Evolutionary conservation across 495 filamentous ascomycete species (phyloP).

Genomic region (Penicillium tannophilum): DNA sequence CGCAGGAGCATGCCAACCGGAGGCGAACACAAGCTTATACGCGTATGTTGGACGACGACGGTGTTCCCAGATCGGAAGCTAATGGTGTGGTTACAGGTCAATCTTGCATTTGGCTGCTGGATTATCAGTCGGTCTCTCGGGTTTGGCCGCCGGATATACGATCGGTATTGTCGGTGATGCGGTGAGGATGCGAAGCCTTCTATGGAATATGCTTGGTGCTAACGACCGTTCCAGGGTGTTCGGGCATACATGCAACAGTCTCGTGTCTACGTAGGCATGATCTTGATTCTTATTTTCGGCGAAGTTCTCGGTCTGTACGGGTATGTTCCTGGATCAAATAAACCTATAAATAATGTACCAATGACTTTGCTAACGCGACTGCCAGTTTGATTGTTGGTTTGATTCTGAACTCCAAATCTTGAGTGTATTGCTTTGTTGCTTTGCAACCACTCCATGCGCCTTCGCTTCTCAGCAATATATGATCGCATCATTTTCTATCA

Average conservation of each 20-base stretch:
- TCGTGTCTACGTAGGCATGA: conserved; percentile 97
- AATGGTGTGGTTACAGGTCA: conserved; percentile 52
- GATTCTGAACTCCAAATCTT: conserved; percentile 56
- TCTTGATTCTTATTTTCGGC: conserved; percentile 96
- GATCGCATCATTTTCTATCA: conserved; percentile 1
- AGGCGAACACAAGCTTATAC: conserved; percentile 73
- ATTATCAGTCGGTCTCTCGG: conserved; percentile 88
- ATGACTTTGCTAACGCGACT: conserved; percentile 24
- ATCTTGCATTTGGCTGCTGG: conserved; percentile 93
- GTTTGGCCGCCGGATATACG: conserved; percentile 93
- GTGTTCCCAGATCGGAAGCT: conserved; percentile 16
- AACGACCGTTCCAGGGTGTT: conserved; percentile 61
- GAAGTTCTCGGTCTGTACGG: conserved; percentile 98
- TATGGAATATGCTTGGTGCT: conserved; percentile 21
- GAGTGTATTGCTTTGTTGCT: conserved; percentile 7
- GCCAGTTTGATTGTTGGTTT: conserved; percentile 58
- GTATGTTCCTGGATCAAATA: conserved; percentile 51
- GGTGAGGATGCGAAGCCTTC: conserved; percentile 39
- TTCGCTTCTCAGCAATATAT: conserved; percentile 5
- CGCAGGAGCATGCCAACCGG: conserved; percentile 75
- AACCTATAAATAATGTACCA: neutral
- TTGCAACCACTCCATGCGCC: conserved; percentile 6
- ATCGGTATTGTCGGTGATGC: conserved; percentile 95
- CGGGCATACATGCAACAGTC: conserved; percentile 94
- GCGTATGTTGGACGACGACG: conserved; percentile 53